These are phyloP conservation scores for Smallanthus sonchifolius DNA, from an alignment of 129 eudicot genomes.

Conservation along the genomic window DNA sequence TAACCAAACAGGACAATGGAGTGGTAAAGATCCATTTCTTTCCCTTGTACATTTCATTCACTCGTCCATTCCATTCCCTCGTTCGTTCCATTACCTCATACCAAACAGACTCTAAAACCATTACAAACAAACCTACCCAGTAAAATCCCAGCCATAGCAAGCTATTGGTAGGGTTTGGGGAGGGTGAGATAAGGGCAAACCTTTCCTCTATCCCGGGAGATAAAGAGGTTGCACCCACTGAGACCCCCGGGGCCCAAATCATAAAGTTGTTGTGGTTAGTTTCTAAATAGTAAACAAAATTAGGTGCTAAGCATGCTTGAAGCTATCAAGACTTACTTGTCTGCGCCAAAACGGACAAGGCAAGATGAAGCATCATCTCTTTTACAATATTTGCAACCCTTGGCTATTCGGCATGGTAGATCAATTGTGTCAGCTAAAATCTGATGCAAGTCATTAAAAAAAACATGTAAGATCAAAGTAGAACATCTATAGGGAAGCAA, in stretches of 20 bases:
- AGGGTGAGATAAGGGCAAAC: too few species aligned
- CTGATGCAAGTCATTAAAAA: conserved; percentile 30
- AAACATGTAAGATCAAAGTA: not conserved
- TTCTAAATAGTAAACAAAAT: not conserved
- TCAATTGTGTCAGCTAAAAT: conserved; percentile 72
- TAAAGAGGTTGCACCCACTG: too few species aligned
- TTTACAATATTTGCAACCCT: conserved; percentile 75
- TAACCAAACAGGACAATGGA: too few species aligned
- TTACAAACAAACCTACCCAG: too few species aligned
- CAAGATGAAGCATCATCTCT: conserved; percentile 75
- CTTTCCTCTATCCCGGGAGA: too few species aligned
- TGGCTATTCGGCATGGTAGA: conserved; percentile 88
- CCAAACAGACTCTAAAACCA: too few species aligned
- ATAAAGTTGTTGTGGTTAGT: not conserved
- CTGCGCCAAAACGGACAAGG: conserved; percentile 69
- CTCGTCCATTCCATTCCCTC: too few species aligned
- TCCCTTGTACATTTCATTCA: too few species aligned
- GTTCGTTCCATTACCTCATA: too few species aligned
- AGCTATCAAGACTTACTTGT: conserved; percentile 41
- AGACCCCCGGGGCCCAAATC: not conserved
- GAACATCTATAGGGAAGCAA: not conserved
- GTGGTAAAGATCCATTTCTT: too few species aligned
- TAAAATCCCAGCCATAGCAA: too few species aligned
- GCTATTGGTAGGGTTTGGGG: too few species aligned
- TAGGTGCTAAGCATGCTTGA: not conserved